Evolutionary conservation across 495 filamentous ascomycete genomes (phyloP).

Genomic region (Penicillium goetzii): DNA sequence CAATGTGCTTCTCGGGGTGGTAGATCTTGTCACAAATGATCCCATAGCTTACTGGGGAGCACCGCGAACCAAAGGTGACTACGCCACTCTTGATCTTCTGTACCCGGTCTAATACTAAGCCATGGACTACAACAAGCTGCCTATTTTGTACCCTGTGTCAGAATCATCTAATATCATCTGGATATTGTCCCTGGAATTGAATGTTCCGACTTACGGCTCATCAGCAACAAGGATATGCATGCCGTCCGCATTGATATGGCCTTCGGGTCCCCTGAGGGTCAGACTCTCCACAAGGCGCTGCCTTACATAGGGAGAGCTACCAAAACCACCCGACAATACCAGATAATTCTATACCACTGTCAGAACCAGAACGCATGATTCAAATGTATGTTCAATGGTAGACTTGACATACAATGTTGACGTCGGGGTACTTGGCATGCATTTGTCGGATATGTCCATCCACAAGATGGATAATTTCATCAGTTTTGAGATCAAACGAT

Average conservation of each 20-base stretch:
- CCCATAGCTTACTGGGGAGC: slow-evolving; percentile 61
- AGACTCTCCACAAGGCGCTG: slow-evolving; percentile 48
- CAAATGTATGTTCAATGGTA: not conserved
- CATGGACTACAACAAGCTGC: slow-evolving; percentile 61
- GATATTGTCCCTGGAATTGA: not conserved
- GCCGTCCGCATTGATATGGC: slow-evolving; percentile 40
- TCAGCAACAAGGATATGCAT: slow-evolving; percentile 53
- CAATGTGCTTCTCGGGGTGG: slow-evolving; percentile 46
- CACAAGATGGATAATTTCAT: slow-evolving; percentile 55
- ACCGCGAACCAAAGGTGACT: slow-evolving; percentile 48
- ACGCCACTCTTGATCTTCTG: slow-evolving; percentile 50
- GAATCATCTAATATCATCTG: not conserved
- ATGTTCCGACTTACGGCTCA: slow-evolving; percentile 47
- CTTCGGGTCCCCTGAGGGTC: slow-evolving; percentile 23
- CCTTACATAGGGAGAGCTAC: slow-evolving; percentile 65
- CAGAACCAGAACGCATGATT: not conserved
- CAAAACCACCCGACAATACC: slow-evolving; percentile 66
- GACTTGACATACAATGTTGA: slow-evolving; percentile 46
- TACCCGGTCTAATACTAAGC: slow-evolving; percentile 57
- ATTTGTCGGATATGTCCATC: slow-evolving; percentile 59
- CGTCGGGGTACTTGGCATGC: slow-evolving; percentile 43
- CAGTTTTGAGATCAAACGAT: slow-evolving; percentile 58
- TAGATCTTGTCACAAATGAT: slow-evolving; percentile 54
- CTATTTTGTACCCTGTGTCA: slow-evolving; percentile 16
- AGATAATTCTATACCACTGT: slow-evolving; percentile 48